phyloP scores from a whole-genome alignment of 2,329 filamentous ascomycete species.

The Arthrobotrys pseudoclavata region DNA sequence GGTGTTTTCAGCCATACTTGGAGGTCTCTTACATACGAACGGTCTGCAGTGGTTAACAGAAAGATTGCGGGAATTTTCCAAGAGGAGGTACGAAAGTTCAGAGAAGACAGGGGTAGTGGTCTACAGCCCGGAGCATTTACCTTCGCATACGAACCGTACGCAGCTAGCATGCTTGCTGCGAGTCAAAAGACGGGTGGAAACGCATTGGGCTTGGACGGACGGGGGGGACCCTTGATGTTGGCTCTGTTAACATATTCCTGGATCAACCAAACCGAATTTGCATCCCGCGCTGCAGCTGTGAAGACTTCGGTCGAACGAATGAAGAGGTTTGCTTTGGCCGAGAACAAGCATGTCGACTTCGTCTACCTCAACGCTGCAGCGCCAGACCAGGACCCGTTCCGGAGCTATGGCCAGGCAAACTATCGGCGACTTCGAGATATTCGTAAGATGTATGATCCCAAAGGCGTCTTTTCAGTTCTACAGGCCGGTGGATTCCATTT shows the following conservation, averaged over 20 bases:
- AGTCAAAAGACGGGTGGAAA: slow-evolving; percentile 17
- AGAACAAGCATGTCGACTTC: slow-evolving; percentile 61
- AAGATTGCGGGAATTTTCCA: slow-evolving; percentile 14
- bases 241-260: slow-evolving; percentile 28
- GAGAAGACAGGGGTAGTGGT: background rate
- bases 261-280: slow-evolving; percentile 31
- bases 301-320: slow-evolving; percentile 29
- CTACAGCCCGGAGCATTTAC: slow-evolving; percentile 29
- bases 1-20: slow-evolving; percentile 38
- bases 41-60: slow-evolving; percentile 5
- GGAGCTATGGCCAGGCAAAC: slow-evolving; percentile 67
- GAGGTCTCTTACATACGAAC: slow-evolving; percentile 30
- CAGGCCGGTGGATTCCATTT: slow-evolving; percentile 64
- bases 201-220: slow-evolving; percentile 34
- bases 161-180: slow-evolving; percentile 10
- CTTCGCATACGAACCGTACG: slow-evolving; percentile 34
- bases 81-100: slow-evolving; percentile 21
- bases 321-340: background rate
- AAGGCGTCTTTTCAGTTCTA: slow-evolving; percentile 64
- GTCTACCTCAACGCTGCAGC: slow-evolving; percentile 70
- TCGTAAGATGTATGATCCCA: slow-evolving; percentile 63
- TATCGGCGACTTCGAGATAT: slow-evolving; percentile 62
- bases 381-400: slow-evolving; percentile 67
- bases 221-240: slow-evolving; percentile 17
- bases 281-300: slow-evolving; percentile 10